Evolutionary conservation across 2,329 filamentous ascomycete species (phyloP), one percentile per base, ranked within the genome.

Genomic region (Microdochium bolleyi): DNA sequence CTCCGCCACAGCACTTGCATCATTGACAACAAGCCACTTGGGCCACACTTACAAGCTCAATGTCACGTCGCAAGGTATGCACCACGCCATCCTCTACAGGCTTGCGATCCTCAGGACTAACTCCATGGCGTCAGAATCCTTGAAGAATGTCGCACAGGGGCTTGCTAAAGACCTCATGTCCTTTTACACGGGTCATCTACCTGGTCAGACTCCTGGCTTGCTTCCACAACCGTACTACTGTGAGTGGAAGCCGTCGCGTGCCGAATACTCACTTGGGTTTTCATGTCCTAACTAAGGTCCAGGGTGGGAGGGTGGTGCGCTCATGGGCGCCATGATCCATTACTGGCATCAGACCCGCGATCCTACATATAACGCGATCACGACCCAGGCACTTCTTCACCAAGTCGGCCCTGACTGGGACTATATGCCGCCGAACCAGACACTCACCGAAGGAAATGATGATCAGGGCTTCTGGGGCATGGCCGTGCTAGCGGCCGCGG

Each of bases 341-440:
- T 94, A 94, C 67, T 95, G 88, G 88, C 88, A 85, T 64, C 89
- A 89, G 65, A 92, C 88, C 0, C 84, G 84, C 21, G 88, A 92
- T 63, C 71, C 76, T 3, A 76, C 78, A 32, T 94, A 88, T 71
- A 91, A 91, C 64, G 72, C 83, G 16, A 71, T 88, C 44, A 80
- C 82, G 16, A 77, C 76, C 34, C 75, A 88, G 57, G 90, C 80
- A 13, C 76, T 95, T 60, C 75, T 91, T 49, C 84, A 80, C 64
- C 90, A 95, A 68, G 82, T 85, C 51, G 89, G 89, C 52, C 77
- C 81, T 2, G 77, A 87, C 62, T 73, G 82, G 53, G 85, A 92
- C 63, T 94, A 87, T 65, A 92, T 92, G 83, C 87, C 89, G 4
- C 74, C 77, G 1, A 88, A 88, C 61, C 84, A 88, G 67, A 87